Evolutionary conservation across 768 basidiomycete genomes (phyloP).

Genomic region (Tricholoma bakamatsutake): DNA sequence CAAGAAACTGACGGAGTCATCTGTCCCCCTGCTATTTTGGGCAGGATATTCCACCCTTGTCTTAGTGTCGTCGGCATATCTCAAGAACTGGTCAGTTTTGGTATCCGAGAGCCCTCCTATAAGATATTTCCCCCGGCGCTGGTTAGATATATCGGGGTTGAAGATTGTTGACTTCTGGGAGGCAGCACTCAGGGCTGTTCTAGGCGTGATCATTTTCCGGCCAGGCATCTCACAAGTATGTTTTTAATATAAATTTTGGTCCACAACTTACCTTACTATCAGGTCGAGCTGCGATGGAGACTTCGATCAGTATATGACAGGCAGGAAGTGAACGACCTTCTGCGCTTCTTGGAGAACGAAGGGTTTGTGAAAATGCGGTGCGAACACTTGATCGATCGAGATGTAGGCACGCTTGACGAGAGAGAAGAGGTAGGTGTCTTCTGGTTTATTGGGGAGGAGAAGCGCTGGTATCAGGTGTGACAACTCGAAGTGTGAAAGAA

Average conservation of each 20-base stretch:
- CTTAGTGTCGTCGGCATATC: constrained; percentile 49
- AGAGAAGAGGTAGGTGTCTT: constrained; percentile 44
- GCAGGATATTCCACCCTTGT: constrained; percentile 51
- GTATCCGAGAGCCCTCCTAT: constrained; percentile 39
- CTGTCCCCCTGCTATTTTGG: constrained; percentile 61
- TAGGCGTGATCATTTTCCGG: constrained; percentile 58
- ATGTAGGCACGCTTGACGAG: constrained; percentile 37
- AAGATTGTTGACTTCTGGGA: constrained; percentile 63
- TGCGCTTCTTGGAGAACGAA: constrained; percentile 48
- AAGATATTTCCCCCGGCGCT: constrained; percentile 61
- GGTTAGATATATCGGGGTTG: constrained; percentile 67
- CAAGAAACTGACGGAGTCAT: constrained; percentile 36
- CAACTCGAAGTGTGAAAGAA: no score
- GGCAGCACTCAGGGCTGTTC: constrained; percentile 63
- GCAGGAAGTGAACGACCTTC: constrained; percentile 63
- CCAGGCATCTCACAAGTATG: constrained; percentile 73
- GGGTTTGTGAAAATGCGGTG: constrained; percentile 37
- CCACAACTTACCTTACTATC: neutral
- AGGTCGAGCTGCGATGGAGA: constrained; percentile 71
- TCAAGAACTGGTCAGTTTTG: constrained; percentile 51
- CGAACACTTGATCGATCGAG: constrained; percentile 16
- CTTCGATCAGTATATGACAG: constrained; percentile 69
- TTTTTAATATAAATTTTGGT: neutral
- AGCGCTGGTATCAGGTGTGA: constrained; percentile 65
- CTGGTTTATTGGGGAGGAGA: constrained; percentile 51